Evolutionary conservation across 108 stramenopile species (phyloP).

Genomic region (Skeletonema menzelii): DNA sequence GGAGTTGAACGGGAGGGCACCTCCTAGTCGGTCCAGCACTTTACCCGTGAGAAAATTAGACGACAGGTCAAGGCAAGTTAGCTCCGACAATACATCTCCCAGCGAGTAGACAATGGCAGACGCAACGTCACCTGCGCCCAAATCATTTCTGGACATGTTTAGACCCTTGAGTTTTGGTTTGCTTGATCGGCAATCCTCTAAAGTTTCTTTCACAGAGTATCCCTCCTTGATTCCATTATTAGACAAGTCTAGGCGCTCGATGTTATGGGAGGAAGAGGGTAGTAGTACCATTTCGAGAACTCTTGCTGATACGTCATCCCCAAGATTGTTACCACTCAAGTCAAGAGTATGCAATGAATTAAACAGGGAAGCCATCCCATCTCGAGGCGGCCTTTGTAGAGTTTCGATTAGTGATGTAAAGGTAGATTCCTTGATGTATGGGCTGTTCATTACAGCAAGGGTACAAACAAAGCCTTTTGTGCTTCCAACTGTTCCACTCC

Average conservation of each 20-base stretch:
- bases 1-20: not conserved
- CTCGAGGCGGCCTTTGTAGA: slow-evolving; percentile 27
- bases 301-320: slow-evolving; percentile 51
- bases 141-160: slow-evolving; percentile 50
- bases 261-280: slow-evolving; percentile 49
- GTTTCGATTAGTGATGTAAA: slow-evolving; percentile 52
- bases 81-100: slow-evolving; percentile 11
- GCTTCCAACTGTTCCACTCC: slow-evolving; percentile 13
- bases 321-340: slow-evolving; percentile 59
- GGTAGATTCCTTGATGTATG: slow-evolving; percentile 28
- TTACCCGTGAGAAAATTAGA: slow-evolving; percentile 60
- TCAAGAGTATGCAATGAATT: slow-evolving; percentile 53
- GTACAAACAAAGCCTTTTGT: slow-evolving; percentile 53
- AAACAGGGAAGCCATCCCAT: slow-evolving; percentile 14
- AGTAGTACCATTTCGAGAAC: slow-evolving; percentile 52
- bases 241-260: slow-evolving; percentile 65
- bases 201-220: slow-evolving; percentile 33
- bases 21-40: slow-evolving; percentile 29
- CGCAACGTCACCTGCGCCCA: slow-evolving; percentile 45
- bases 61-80: slow-evolving; percentile 51
- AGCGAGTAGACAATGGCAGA: slow-evolving; percentile 55
- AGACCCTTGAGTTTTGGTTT: slow-evolving; percentile 54
- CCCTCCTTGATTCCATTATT: slow-evolving; percentile 56
- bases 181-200: slow-evolving; percentile 50
- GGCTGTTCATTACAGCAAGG: slow-evolving; percentile 56